Percentiles rank a stretch among this genome's conserved stretches.
Conservation (phyloP, 2,329 filamentous ascomycete species). For the Emmonsiellopsis sp. region DNA sequence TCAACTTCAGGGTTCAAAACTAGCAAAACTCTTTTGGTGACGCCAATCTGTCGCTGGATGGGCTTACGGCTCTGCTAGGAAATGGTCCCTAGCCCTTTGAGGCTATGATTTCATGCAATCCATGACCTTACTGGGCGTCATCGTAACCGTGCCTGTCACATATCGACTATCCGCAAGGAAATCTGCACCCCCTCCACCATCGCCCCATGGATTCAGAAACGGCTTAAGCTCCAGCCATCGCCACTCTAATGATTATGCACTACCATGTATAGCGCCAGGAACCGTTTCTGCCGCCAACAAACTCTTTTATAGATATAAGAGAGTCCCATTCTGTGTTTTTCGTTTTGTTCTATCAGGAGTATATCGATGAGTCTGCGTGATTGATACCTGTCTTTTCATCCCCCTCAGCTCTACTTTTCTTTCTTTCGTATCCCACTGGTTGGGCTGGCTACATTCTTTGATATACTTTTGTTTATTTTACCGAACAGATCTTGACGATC, state of each 20-base stretch:
- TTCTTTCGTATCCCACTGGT: conserved; percentile 46
- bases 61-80: conserved; percentile 6
- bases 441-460: conserved; percentile 48
- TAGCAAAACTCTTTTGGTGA: conserved; percentile 2
- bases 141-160: background rate
- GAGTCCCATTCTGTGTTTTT: conserved; percentile 8
- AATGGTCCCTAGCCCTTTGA: conserved; percentile 5
- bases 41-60: conserved; percentile 5
- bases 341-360: conserved; percentile 13
- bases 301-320: conserved; percentile 1
- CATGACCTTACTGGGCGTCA: background rate
- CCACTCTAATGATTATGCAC: conserved; percentile 11
- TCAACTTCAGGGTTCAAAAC: conserved; percentile 9
- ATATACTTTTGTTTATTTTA: conserved; percentile 15
- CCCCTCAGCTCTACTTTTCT: conserved; percentile 17
- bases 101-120: conserved; percentile 4
- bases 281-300: conserved; percentile 3
- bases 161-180: background rate
- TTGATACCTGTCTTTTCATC: background rate
- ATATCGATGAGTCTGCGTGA: background rate
- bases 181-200: conserved; percentile 3
- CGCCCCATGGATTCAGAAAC: conserved; percentile 12
- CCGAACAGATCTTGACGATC: conserved; percentile 17
- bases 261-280: conserved; percentile 7
- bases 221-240: conserved; percentile 10